Percentiles rank a stretch among this genome's conserved stretches.
Conservation (phyloP, 2,329 filamentous ascomycete genomes). For the Aureobasidium sp. region DNA sequence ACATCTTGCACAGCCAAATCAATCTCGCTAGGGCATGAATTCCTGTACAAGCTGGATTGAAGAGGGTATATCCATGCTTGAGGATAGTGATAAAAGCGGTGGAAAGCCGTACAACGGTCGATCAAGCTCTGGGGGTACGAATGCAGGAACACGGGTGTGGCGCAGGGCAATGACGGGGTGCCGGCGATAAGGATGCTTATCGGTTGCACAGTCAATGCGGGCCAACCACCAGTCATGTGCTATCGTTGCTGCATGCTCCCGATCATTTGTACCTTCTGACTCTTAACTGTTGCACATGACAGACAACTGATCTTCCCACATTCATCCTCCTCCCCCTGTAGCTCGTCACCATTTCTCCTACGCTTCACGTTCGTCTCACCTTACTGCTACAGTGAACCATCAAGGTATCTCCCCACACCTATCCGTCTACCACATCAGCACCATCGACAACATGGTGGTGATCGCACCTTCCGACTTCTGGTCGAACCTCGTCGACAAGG, state of each 20-base stretch:
- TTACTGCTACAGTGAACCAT: not conserved
- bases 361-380: not conserved
- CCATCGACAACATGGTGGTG: not conserved
- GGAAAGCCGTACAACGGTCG: not conserved
- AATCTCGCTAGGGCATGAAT: too few species aligned
- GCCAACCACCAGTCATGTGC: conserved; percentile 8
- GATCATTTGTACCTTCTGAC: not conserved
- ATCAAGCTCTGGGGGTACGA: too few species aligned
- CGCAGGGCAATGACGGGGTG: conserved; percentile 13
- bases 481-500: conserved; percentile 17
- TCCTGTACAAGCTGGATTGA: too few species aligned
- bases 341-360: not conserved
- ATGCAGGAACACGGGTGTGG: conserved; percentile 20
- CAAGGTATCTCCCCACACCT: conserved; percentile 1
- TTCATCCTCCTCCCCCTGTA: too few species aligned
- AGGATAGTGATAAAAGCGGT: too few species aligned
- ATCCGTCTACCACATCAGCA: not conserved
- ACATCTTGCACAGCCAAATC: too few species aligned
- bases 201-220: conserved; percentile 7
- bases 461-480: conserved; percentile 15
- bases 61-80: too few species aligned
- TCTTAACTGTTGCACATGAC: not conserved
- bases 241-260: conserved; percentile 11
- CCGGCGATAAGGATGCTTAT: conserved; percentile 9
- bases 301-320: not conserved